Evolutionary conservation across 306 rosid species (phyloP), one percentile per base, ranked within the genome.

Genomic region (Potentilla sterilis): DNA sequence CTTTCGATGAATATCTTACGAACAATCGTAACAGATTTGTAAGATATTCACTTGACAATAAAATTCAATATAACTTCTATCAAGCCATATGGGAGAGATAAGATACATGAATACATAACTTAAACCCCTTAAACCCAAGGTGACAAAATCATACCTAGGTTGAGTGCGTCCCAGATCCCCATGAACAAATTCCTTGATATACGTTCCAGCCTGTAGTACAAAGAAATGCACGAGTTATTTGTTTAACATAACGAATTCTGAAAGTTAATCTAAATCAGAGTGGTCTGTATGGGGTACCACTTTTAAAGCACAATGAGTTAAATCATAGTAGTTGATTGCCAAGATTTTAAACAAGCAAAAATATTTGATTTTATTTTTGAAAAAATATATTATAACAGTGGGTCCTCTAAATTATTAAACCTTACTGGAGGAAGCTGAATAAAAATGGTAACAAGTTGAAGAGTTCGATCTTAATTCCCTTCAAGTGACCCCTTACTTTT

Each of bases 141-240:
- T 70, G 55, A 51, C 6, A 11, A 63, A 64, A 57, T 49, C 81
- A 78, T 92, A 92, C 98, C 93, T 92, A 62, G 98, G 98, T 73
- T 90, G 83, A 9, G 96, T 92, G 71, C 97, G 90, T 67, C 97
- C 97, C 78, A 92, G 97, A 86, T 95, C 97, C 14, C 99, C 97
- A 68, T 92, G 97, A 58, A 92, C 96, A 75, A 92, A 92, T 86
- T 92, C 99, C 86, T 95, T 95, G 75, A 95, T 92, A 77, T 95
- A 95, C 49, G 99, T 95, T 80, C 99, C 97, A 63, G 97, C 99
- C 97, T 95, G 89, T 63, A 58, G 21, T 49, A 46, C 35, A 83
- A 54, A 82, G 14, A 41, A 4, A 69, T 52, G 9, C 9, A 67
- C 44, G 44, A 80, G 51, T 32, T 18, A 28, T 61, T 13, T 43